These are phyloP conservation scores for Triticum turgidum DNA, from an alignment of 176 grass and related monocot species.

Conservation along the genomic window DNA sequence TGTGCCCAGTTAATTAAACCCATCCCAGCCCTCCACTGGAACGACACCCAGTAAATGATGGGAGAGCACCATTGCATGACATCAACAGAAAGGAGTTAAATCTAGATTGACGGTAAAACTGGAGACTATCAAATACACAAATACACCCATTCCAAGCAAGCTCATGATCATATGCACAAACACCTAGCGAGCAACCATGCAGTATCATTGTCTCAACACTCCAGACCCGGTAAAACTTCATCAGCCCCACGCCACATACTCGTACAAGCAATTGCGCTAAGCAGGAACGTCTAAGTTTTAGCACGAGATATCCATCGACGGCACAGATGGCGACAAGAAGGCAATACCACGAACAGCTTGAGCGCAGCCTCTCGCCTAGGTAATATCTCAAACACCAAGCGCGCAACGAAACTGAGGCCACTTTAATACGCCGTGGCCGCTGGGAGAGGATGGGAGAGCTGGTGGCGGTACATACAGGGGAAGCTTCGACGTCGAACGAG, in stretches of 20 bases:
- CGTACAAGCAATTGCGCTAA: not conserved
- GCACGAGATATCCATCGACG: not conserved
- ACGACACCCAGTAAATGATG: too few species aligned
- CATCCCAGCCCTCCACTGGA: too few species aligned
- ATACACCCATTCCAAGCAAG: not conserved
- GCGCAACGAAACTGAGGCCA: not conserved
- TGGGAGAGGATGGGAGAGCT: not conserved
- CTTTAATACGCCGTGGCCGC: not conserved
- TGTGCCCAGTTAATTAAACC: too few species aligned
- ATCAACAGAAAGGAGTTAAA: too few species aligned
- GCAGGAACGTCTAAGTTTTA: not conserved
- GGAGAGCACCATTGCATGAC: too few species aligned
- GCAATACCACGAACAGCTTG: not conserved
- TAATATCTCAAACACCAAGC: not conserved
- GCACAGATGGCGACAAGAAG: not conserved
- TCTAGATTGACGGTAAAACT: too few species aligned
- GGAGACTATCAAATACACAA: too few species aligned
- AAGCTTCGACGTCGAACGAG: slow-evolving; percentile 88
- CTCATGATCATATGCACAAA: not conserved
- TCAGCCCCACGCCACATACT: not conserved
- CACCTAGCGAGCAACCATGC: not conserved
- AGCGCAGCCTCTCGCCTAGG: not conserved
- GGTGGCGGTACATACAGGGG: slow-evolving; percentile 44
- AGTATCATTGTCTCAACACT: not conserved
- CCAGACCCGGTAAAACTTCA: not conserved